Base-by-base conservation (phyloP, 768 basidiomycete species). In the Lentinula guzmanii region DNA sequence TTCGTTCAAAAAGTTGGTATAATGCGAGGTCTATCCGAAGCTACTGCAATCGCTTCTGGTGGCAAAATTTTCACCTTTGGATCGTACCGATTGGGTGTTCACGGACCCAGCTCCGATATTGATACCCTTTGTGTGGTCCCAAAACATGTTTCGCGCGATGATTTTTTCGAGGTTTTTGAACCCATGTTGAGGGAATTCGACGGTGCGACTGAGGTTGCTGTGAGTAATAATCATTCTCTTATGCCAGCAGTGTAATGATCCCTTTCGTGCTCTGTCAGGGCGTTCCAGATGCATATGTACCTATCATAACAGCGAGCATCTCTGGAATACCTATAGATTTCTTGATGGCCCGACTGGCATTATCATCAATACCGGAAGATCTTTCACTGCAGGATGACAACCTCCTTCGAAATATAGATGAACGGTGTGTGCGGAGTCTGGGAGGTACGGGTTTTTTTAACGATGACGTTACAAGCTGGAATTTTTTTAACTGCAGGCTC, bases 51-150 rank as follows among this genome's bases (percentile, higher is more conserved):
- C 56, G 87, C 91, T 52, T 93, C 97, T 8, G 97, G 97, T 56
- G 97, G 95, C 65, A 96, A 98, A 80, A 98, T 99, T 71, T 99
- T 94, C 74, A 98, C 97, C 6, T 99, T 96, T 73, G 97, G 97
- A 45, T 98, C 95, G 56, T 98, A 98, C 80, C 90, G 97, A 68
- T 78, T 99, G 53, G 97, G 97, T 62, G 97, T 98, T 21, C 97
- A 98, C 74, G 93, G 93, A 11, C 97, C 96, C 39, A 91, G 93
- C 3, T 82, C 89, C 53, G 96, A 99, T 83, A 98, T 99, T 72
- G 97, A 99, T 78, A 97, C 95, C n/a, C 77, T 99, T 21, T 91
- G 93, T 70, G 96, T 98, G 39, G 97, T 96, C 41, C 97, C 97
- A 6, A 93, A 95, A 73, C 95, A 98, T 74, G 90, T 98, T 60